phyloP scores from a whole-genome alignment of 768 basidiomycete genomes.

The Infundibulicybe gibba region DNA sequence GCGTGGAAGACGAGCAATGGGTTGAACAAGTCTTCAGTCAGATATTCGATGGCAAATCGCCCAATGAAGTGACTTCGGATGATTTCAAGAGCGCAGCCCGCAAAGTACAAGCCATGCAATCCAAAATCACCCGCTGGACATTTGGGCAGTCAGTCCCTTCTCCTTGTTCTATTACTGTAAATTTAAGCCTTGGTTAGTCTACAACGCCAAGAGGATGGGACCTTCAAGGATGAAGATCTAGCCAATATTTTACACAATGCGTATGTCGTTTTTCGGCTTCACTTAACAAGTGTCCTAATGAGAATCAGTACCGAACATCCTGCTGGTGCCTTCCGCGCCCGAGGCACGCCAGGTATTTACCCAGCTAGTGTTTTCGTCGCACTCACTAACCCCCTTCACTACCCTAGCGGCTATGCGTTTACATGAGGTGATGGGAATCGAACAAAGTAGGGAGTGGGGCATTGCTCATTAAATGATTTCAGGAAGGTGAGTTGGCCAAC shows the following conservation, averaged over 20 bases:
- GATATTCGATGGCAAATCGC: constrained; percentile 50
- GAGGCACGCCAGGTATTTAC: constrained; percentile 58
- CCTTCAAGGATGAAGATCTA: constrained; percentile 69
- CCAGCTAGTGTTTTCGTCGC: background rate
- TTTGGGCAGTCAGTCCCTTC: constrained; percentile 49
- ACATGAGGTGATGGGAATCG: constrained; percentile 84
- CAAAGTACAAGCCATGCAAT: constrained; percentile 34
- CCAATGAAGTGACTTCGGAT: constrained; percentile 37
- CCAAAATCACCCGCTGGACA: constrained; percentile 59
- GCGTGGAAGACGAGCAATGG: constrained; percentile 69
- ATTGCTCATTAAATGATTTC: constrained; percentile 86
- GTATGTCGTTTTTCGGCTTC: constrained; percentile 35
- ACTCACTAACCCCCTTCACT: background rate
- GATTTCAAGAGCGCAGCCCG: constrained; percentile 51
- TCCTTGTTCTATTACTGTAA: background rate
- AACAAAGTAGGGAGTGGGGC: constrained; percentile 73
- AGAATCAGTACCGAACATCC: constrained; percentile 59
- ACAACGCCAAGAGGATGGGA: constrained; percentile 53
- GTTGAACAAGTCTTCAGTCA: constrained; percentile 42
- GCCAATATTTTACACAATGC: constrained; percentile 64
- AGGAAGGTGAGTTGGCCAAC: constrained; percentile 40
- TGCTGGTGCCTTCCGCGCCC: constrained; percentile 72
- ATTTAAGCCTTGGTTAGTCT: constrained; percentile 34
- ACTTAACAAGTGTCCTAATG: constrained; percentile 2
- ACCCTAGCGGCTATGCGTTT: constrained; percentile 56